Evolutionary conservation across 2,329 filamentous ascomycete genomes (phyloP).

Genomic region (Pseudogymnoascus verrucosus): DNA sequence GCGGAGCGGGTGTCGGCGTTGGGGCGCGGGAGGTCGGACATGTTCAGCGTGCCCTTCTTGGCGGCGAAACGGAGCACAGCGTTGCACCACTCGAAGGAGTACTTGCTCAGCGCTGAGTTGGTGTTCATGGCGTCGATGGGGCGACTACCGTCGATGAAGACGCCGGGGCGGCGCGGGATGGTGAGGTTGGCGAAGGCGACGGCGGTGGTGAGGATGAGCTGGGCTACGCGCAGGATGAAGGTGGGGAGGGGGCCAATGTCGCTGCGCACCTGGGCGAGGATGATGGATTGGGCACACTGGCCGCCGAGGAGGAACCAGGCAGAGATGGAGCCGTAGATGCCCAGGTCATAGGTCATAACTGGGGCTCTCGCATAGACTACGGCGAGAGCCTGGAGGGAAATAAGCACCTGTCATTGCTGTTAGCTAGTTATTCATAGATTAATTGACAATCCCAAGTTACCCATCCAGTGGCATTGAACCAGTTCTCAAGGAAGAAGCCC

Average conservation of each 20-base stretch:
- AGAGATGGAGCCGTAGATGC: conserved; percentile 44
- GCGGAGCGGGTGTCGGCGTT: conserved; percentile 45
- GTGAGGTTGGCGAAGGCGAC: conserved; percentile 42
- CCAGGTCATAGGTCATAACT: conserved; percentile 46
- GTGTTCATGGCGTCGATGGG: conserved; percentile 58
- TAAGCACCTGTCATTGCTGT: conserved; percentile 35
- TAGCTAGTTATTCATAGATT: neutral
- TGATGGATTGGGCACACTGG: conserved; percentile 38
- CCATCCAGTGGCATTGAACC: conserved; percentile 54
- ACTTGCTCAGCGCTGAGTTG: conserved; percentile 50
- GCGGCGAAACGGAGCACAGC: conserved; percentile 46
- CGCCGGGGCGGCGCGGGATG: conserved; percentile 59
- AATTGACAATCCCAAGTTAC: conserved; percentile 39
- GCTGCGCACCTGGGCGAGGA: conserved; percentile 26
- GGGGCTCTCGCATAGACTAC: conserved; percentile 43
- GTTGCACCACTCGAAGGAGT: conserved; percentile 58
- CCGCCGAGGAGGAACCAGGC: conserved; percentile 37
- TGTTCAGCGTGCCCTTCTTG: conserved; percentile 51
- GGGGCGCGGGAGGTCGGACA: conserved; percentile 54
- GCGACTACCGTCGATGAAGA: conserved; percentile 46
- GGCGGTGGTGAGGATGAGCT: conserved; percentile 38
- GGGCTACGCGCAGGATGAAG: conserved; percentile 40
- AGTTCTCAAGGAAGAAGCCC: conserved; percentile 44
- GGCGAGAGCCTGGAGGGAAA: conserved; percentile 44
- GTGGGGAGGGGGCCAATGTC: conserved; percentile 21